Conservation (phyloP, 1,139 yeast genomes). For the Zhuliangozyma parablackwelliae region DNA sequence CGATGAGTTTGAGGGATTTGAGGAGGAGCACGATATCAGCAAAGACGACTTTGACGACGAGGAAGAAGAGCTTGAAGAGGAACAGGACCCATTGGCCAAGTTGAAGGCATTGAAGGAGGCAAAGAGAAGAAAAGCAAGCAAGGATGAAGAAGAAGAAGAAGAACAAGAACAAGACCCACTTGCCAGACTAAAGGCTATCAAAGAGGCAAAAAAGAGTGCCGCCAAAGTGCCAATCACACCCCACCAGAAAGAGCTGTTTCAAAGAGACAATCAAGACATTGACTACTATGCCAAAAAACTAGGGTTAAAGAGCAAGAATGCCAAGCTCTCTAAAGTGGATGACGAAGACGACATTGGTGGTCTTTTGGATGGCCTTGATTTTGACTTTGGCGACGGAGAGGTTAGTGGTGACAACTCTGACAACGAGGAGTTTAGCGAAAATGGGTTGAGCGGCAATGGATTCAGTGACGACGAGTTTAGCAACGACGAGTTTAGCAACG, state of each 20-base stretch:
- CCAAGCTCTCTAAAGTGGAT: conserved; percentile 42
- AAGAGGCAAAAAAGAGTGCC: conserved; percentile 21
- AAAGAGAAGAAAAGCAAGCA: conserved; percentile 10
- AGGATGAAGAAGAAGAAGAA: conserved; percentile 6
- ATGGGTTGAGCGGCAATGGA: conserved; percentile 11
- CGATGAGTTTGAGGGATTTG: conserved; percentile 3
- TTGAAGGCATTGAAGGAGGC: conserved; percentile 39
- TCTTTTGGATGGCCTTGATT: conserved; percentile 71
- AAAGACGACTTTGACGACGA: conserved; percentile 9
- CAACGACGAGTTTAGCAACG: conserved; percentile 11
- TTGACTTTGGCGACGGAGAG: conserved; percentile 33
- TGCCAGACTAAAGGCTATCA: conserved; percentile 41
- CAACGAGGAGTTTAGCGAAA: conserved; percentile 31
- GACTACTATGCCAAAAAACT: conserved; percentile 78
- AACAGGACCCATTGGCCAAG: conserved; percentile 38
- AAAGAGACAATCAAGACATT: conserved; percentile 73
- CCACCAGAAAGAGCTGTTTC: conserved; percentile 41
- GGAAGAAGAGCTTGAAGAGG: conserved; percentile 11
- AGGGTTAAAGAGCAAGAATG: conserved; percentile 54
- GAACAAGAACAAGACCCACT: conserved; percentile 22
- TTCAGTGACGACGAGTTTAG: conserved; percentile 44
- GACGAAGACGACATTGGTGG: conserved; percentile 73
- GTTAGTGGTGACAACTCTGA: conserved; percentile 29
- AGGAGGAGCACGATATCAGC: conserved; percentile 2
- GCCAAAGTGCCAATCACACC: conserved; percentile 19